phyloP scores from a whole-genome alignment of 2,329 filamentous ascomycete species.

The Phaeosphaeriaceae sp. region DNA sequence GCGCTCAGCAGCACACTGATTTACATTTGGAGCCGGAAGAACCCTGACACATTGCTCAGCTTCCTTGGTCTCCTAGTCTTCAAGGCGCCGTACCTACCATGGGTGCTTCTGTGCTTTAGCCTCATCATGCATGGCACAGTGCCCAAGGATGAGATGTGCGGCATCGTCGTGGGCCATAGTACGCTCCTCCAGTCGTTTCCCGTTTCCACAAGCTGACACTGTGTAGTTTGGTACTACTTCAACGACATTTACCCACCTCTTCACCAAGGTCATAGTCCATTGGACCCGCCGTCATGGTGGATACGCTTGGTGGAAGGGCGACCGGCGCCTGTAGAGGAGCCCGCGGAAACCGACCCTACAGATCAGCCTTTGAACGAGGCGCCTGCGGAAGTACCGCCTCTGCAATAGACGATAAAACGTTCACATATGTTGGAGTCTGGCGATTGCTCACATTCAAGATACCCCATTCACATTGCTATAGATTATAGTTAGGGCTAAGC shows the following conservation, averaged over 20 bases:
- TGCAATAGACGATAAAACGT: constrained; percentile 15
- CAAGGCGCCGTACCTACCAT: constrained; percentile 91
- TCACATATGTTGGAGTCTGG: constrained; percentile 27
- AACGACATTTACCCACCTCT: constrained; percentile 94
- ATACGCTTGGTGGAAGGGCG: constrained; percentile 74
- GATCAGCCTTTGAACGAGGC: not conserved
- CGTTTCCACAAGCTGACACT: constrained; percentile 14
- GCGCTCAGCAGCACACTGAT: constrained; percentile 91
- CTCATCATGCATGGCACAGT: constrained; percentile 87
- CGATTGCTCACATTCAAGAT: constrained; percentile 32
- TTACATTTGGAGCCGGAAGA: constrained; percentile 96
- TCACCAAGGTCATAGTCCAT: constrained; percentile 80
- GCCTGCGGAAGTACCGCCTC: constrained; percentile 6
- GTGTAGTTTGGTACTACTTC: constrained; percentile 91
- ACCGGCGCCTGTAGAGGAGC: constrained; percentile 25
- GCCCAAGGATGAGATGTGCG: constrained; percentile 95
- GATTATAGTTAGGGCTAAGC: not conserved
- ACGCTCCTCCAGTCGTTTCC: constrained; percentile 24
- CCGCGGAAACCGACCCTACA: constrained; percentile 7
- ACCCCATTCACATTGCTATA: constrained; percentile 17
- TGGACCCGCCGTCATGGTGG: constrained; percentile 93
- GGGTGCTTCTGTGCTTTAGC: constrained; percentile 93
- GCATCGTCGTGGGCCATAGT: constrained; percentile 88
- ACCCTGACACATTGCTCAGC: constrained; percentile 88
- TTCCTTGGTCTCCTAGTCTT: constrained; percentile 88